A percentile compares a stretch with the other conserved stretches of the same genome.
Evolutionary conservation across 2,329 filamentous ascomycete species (phyloP).

Genomic region (Calycina herbarum): DNA sequence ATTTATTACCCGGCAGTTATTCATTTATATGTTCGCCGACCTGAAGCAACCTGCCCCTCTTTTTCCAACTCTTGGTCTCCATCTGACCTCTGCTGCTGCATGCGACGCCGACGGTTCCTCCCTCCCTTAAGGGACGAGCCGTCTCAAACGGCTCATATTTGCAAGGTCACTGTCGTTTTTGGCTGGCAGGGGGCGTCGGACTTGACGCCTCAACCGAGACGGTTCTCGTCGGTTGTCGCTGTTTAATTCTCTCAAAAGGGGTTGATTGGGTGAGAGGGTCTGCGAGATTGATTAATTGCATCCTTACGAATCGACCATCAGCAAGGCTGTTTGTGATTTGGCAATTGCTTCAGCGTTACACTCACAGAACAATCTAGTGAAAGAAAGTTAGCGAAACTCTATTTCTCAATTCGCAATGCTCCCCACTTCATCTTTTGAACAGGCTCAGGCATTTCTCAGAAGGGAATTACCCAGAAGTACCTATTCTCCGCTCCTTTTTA

Average conservation of each 20-base stretch:
- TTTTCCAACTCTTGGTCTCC: no score
- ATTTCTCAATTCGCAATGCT: background rate
- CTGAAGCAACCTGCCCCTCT: no score
- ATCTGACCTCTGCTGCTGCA: no score
- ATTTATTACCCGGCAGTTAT: no score
- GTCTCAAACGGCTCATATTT: no score
- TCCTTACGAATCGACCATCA: background rate
- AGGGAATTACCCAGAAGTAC: background rate
- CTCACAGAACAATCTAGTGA: background rate
- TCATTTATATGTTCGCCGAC: no score
- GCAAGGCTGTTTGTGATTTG: background rate
- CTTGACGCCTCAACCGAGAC: background rate
- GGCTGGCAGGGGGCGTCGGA: background rate
- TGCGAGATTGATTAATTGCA: background rate
- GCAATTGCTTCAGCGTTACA: slow-evolving; percentile 3
- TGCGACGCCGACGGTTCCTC: no score
- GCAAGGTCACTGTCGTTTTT: no score
- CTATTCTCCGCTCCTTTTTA: background rate
- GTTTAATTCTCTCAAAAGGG: no score
- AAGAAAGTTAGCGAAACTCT: background rate
- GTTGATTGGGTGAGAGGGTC: background rate
- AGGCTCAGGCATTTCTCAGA: background rate
- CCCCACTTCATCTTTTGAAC: background rate
- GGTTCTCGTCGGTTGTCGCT: background rate
- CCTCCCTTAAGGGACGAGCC: no score